Evolutionary conservation across 148 eudicot genomes (phyloP).

Genomic region (Beta vulgaris): DNA sequence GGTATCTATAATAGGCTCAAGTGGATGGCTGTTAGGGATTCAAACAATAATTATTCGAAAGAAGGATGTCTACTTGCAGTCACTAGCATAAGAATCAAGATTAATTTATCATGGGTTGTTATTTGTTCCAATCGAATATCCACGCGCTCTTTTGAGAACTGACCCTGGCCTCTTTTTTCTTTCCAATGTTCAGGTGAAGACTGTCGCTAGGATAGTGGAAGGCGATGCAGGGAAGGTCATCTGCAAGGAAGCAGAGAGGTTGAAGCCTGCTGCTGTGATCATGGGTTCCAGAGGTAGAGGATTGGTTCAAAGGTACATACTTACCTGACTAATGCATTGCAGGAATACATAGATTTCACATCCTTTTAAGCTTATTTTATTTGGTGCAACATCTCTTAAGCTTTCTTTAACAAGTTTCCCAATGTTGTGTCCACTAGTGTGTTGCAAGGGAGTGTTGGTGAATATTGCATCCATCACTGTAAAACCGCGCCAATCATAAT

Average conservation of each 20-base stretch:
- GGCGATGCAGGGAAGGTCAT: constrained; percentile 91
- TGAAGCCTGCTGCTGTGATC: constrained; percentile 79
- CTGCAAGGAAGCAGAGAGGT: constrained; percentile 80
- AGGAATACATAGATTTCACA: background rate
- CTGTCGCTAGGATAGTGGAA: constrained; percentile 73
- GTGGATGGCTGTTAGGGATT: too few species aligned
- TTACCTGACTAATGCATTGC: background rate
- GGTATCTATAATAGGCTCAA: too few species aligned
- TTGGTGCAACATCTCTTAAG: too few species aligned
- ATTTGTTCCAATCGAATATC: background rate
- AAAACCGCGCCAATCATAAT: constrained; percentile 72
- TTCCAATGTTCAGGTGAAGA: constrained; percentile 47
- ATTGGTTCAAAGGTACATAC: constrained; percentile 61
- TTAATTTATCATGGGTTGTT: background rate
- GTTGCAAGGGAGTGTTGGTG: constrained; percentile 87
- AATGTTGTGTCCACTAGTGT: constrained; percentile 39
- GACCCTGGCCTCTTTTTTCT: background rate
- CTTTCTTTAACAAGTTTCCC: constrained; percentile 10
- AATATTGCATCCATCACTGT: constrained; percentile 86
- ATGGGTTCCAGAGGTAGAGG: constrained; percentile 90
- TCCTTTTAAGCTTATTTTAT: background rate
- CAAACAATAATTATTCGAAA: background rate
- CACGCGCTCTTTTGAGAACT: background rate
- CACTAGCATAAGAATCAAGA: background rate
- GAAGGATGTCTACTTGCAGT: background rate